Percentiles rank a stretch among this genome's conserved stretches.
Evolutionary conservation across 495 filamentous ascomycete genomes (phyloP).

Genomic region (Penicillium malachiteum): DNA sequence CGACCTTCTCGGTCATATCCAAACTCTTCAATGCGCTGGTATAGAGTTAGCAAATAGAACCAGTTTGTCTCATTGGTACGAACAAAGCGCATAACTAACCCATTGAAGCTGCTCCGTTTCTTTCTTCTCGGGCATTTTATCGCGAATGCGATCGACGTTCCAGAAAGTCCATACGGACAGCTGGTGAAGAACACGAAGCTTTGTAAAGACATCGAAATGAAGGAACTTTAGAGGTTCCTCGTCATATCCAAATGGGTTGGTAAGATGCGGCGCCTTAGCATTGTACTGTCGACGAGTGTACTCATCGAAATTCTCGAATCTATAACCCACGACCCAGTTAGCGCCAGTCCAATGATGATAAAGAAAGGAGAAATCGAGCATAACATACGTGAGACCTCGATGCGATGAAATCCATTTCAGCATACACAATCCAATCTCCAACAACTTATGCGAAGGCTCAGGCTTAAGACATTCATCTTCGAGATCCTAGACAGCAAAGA

Average conservation of each 20-base stretch:
- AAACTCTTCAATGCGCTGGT: slow-evolving; percentile 86
- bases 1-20: slow-evolving; percentile 86
- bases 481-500: slow-evolving; percentile 61
- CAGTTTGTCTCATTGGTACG: neutral
- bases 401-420: slow-evolving; percentile 94
- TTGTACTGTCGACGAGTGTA: slow-evolving; percentile 89
- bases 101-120: slow-evolving; percentile 79
- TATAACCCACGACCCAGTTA: slow-evolving; percentile 30
- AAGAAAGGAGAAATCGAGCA: slow-evolving; percentile 26
- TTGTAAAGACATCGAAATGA: slow-evolving; percentile 80
- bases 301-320: slow-evolving; percentile 87
- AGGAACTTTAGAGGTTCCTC: slow-evolving; percentile 70
- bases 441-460: slow-evolving; percentile 65
- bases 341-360: neutral
- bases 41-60: slow-evolving; percentile 16
- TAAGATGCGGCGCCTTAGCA: slow-evolving; percentile 67
- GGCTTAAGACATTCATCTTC: slow-evolving; percentile 85
- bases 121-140: slow-evolving; percentile 79
- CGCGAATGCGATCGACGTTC: slow-evolving; percentile 79
- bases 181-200: slow-evolving; percentile 87
- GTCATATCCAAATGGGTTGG: slow-evolving; percentile 84
- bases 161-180: slow-evolving; percentile 88
- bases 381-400: slow-evolving; percentile 79
- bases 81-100: slow-evolving; percentile 46
- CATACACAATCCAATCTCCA: slow-evolving; percentile 81